Evolutionary conservation across 805 yeast genomes (phyloP).

Genomic region (Yamadazyma ubonensis): DNA sequence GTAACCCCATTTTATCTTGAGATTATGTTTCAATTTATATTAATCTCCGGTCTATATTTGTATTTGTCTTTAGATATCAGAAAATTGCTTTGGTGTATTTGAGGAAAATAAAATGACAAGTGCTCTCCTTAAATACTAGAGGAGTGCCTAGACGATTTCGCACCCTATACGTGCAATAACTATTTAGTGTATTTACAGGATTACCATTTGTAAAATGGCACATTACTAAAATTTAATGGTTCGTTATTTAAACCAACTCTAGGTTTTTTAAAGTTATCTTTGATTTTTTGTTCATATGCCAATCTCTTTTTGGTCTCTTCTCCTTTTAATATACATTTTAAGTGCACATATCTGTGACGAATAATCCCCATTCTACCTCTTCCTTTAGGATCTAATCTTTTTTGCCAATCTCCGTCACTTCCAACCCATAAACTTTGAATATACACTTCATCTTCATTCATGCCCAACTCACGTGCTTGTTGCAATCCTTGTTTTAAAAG

Average conservation of each 20-base stretch:
- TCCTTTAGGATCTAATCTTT: constrained; percentile 78
- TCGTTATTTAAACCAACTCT: constrained; percentile 46
- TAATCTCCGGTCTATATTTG: background rate
- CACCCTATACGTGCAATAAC: constrained; percentile 2
- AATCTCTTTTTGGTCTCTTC: constrained; percentile 61
- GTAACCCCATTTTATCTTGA: constrained; percentile 35
- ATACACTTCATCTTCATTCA: constrained; percentile 61
- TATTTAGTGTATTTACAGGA: constrained; percentile 6
- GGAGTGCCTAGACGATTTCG: constrained; percentile 8
- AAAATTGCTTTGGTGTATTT: constrained; percentile 3
- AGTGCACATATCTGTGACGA: constrained; percentile 74
- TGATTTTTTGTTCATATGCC: constrained; percentile 55
- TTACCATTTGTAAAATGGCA: constrained; percentile 44
- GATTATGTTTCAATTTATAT: background rate
- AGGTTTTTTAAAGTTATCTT: constrained; percentile 51
- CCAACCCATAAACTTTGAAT: constrained; percentile 89
- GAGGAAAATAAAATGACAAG: constrained; percentile 7
- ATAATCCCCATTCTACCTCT: constrained; percentile 87
- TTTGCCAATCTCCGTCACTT: constrained; percentile 73
- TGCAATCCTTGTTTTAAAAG: constrained; percentile 69
- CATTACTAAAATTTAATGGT: constrained; percentile 43
- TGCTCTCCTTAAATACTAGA: constrained; percentile 8
- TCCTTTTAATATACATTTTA: constrained; percentile 72
- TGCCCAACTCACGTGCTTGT: constrained; percentile 61
- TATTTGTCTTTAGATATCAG: background rate